Evolutionary conservation across 2,329 filamentous ascomycete genomes (phyloP), one percentile per base, ranked within the genome.

Genomic region (Aschersonia sp.): DNA sequence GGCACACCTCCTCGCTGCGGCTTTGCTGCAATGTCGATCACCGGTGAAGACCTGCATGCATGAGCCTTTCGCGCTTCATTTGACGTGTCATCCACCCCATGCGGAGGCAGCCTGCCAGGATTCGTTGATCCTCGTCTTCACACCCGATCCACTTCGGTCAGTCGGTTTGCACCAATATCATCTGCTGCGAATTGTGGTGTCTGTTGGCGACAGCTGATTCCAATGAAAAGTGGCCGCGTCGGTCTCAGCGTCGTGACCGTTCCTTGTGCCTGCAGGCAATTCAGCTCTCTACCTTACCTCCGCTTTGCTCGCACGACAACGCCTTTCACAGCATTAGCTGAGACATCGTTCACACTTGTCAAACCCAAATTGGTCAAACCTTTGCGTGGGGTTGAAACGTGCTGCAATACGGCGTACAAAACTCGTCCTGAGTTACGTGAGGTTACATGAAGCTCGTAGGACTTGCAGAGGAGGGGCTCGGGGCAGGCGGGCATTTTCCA

Each of bases 11-110:
- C 43, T 47, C 50, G 45, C 46, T 40, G 49, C 47, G 47, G 49
- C 47, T 31, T 44, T 45, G n/a, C 52, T 51, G 52, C 53, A 52
- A 29, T 10, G 51, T 50, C 50, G 56, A 56, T 58, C 54, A 57
- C 51, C 54, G 53, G 55, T 55, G 55, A 52, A 51, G 48, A 48
- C 47, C 48, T 51, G 47, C 52, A 49, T 51, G 45, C 51, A 51
- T 48, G 43, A 50, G 51, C 41, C 50, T 50, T 42, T 44, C 43
- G 45, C 42, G 43, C 43, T 46, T 30, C 29, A 45, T 35, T 38
- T 47, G 51, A 49, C 47, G 48, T 20, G 47, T 51, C 45, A 47
- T 45, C 5, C 41, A 29, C 45, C 9, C 44, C 40, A 35, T 31
- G 4, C 20, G 31, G 5, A 31, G 45, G 30, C 40, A 20, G 20